These are phyloP conservation scores for Corchorus capsularis DNA, from an alignment of 345 rosid genomes.

Conservation along the genomic window DNA sequence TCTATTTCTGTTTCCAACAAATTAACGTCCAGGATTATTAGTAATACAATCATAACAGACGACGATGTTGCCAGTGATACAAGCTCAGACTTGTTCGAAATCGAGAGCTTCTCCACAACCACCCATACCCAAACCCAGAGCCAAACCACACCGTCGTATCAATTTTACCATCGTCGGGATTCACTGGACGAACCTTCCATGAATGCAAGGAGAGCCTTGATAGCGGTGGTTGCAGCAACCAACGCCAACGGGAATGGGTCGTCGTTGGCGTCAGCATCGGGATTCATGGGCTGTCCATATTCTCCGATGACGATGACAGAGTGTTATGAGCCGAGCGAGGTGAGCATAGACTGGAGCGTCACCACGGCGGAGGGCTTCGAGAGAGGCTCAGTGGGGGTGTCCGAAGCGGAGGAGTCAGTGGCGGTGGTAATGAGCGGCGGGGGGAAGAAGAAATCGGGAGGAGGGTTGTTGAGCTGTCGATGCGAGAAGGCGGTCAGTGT, in stretches of 20 bases:
- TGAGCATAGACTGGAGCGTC: constrained; percentile 91
- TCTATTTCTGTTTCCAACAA: background rate
- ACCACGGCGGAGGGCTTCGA: constrained; percentile 71
- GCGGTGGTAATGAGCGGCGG: constrained; percentile 21
- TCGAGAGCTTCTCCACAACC: constrained; percentile 83
- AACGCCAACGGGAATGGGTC: background rate
- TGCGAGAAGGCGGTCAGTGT: constrained; percentile 81
- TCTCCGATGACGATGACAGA: constrained; percentile 37
- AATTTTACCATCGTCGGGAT: constrained; percentile 42
- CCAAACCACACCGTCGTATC: constrained; percentile 38
- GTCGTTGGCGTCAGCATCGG: background rate
- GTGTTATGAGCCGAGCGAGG: constrained; percentile 86
- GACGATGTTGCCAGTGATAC: constrained; percentile 85
- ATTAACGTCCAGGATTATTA: constrained; percentile 23
- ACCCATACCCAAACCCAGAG: constrained; percentile 32
- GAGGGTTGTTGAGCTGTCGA: constrained; percentile 63
- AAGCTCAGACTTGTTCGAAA: constrained; percentile 94
- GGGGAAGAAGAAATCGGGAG: constrained; percentile 29
- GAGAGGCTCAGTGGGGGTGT: constrained; percentile 46
- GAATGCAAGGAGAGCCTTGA: constrained; percentile 22
- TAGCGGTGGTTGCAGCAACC: background rate
- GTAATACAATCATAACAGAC: constrained; percentile 20
- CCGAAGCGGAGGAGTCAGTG: constrained; percentile 43
- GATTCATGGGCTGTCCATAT: background rate
- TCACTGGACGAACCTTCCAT: constrained; percentile 59